Evolutionary conservation across 2,329 filamentous ascomycete genomes (phyloP).

Genomic region (Fusarium sp.): DNA sequence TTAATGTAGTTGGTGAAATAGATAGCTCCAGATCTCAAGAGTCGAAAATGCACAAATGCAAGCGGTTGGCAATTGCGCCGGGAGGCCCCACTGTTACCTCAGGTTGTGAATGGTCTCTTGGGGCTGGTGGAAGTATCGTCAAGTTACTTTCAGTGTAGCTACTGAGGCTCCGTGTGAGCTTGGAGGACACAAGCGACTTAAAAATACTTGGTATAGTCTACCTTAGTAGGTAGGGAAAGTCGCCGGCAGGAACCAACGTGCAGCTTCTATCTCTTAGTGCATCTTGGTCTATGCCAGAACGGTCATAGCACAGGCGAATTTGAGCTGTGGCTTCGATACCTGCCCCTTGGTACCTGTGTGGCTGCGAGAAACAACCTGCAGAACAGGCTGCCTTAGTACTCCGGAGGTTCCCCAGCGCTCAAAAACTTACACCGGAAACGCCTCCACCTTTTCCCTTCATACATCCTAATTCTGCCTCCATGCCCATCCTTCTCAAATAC

Average conservation of each 20-base stretch:
- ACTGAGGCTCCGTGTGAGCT: too few species aligned
- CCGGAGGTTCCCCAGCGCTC: conserved; percentile 26
- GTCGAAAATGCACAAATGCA: conserved; percentile 32
- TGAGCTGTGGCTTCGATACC: conserved; percentile 22
- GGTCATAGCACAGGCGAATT: background rate
- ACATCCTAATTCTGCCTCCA: conserved; percentile 5
- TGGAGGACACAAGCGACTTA: background rate
- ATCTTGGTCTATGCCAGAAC: conserved; percentile 3
- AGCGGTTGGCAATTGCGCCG: conserved; percentile 16
- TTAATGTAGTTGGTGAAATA: conserved; percentile 32
- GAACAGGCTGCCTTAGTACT: conserved; percentile 13
- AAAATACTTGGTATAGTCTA: background rate
- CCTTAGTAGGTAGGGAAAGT: background rate
- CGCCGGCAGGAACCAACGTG: conserved; percentile 7
- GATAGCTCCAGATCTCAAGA: conserved; percentile 16
- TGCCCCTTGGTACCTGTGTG: background rate
- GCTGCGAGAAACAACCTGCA: background rate
- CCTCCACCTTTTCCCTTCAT: conserved; percentile 15
- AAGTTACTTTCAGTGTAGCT: background rate
- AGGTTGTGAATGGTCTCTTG: background rate
- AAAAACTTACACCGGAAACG: conserved; percentile 27
- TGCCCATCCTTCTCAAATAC: conserved; percentile 9
- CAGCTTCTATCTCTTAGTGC: conserved; percentile 12
- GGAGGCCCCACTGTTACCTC: background rate
- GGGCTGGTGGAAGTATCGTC: background rate